Evolutionary conservation across 176 grass and related monocot genomes (phyloP).

Genomic region (Olyra latifolia): DNA sequence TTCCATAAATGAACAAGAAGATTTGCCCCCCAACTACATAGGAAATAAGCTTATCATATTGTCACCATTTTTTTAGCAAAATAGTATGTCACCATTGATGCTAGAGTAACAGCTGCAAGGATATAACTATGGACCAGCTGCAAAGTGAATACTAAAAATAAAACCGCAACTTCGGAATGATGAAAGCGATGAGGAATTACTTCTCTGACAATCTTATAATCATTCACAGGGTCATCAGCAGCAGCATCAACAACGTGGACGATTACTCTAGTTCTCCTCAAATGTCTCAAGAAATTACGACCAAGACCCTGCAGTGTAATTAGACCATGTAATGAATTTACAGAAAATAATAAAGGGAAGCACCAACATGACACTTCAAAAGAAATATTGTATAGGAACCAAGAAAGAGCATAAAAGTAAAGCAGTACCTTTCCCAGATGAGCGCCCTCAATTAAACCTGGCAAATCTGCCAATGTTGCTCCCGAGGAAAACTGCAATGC

Average conservation of each 20-base stretch:
- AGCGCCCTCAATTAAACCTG: slow-evolving; percentile 95
- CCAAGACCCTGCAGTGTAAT: slow-evolving; percentile 79
- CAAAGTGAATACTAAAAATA: slow-evolving; percentile 13
- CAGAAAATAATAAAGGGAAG: slow-evolving; percentile 2
- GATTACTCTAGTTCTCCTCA: slow-evolving; percentile 90
- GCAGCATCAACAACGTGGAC: slow-evolving; percentile 96
- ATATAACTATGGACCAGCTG: not conserved
- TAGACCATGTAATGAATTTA: slow-evolving; percentile 20
- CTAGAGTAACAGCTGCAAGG: not conserved
- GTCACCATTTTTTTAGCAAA: not conserved
- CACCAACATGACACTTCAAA: not conserved
- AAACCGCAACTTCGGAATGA: not conserved
- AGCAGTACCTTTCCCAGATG: slow-evolving; percentile 83
- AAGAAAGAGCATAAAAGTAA: slow-evolving; percentile 8
- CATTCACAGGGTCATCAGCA: slow-evolving; percentile 69
- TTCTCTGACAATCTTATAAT: slow-evolving; percentile 97
- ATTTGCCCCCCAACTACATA: not conserved
- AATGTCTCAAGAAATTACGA: slow-evolving; percentile 93
- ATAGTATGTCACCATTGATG: not conserved
- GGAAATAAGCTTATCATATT: not conserved
- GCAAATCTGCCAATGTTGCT: slow-evolving; percentile 95
- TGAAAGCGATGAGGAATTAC: slow-evolving; percentile 50
- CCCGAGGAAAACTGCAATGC: slow-evolving; percentile 77
- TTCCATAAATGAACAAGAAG: not conserved
- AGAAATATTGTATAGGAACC: slow-evolving; percentile 3